A percentile compares a stretch with the other conserved stretches of the same genome.
phyloP scores from a whole-genome alignment of 805 yeast genomes.

The Wickerhamomyces subpelliculosus region DNA sequence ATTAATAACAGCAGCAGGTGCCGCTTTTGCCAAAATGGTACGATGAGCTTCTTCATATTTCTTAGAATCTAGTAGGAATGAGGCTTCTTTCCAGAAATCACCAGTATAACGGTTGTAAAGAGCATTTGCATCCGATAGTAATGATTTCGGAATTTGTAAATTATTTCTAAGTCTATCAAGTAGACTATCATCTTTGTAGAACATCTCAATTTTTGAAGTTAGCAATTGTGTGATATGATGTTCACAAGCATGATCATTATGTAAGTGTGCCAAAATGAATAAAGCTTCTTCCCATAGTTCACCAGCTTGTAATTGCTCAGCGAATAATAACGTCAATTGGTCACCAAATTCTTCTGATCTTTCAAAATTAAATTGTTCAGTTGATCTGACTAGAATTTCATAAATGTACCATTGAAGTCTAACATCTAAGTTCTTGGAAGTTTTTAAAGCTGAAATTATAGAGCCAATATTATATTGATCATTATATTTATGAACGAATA shows the following conservation, averaged over 20 bases:
- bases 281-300: constrained; percentile 53
- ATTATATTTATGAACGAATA: constrained; percentile 20
- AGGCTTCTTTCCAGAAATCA: constrained; percentile 52
- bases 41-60: constrained; percentile 58
- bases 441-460: constrained; percentile 11
- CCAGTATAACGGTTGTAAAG: constrained; percentile 40
- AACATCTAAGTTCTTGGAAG: constrained; percentile 22
- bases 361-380: constrained; percentile 20
- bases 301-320: constrained; percentile 41
- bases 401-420: constrained; percentile 47
- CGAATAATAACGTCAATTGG: constrained; percentile 33
- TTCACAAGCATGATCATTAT: constrained; percentile 38
- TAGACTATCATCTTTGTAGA: constrained; percentile 8
- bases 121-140: constrained; percentile 56
- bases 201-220: constrained; percentile 17
- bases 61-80: constrained; percentile 54
- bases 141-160: constrained; percentile 40
- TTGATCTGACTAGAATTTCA: constrained; percentile 35
- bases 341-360: constrained; percentile 25
- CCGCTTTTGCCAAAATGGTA: constrained; percentile 49
- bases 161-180: constrained; percentile 30
- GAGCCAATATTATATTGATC: constrained; percentile 10
- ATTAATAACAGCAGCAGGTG: constrained; percentile 64
- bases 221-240: constrained; percentile 28
- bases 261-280: constrained; percentile 53